These are phyloP conservation scores for Pseudognaphalium luteoalbum DNA, from an alignment of 129 eudicot species.

Conservation along the genomic window DNA sequence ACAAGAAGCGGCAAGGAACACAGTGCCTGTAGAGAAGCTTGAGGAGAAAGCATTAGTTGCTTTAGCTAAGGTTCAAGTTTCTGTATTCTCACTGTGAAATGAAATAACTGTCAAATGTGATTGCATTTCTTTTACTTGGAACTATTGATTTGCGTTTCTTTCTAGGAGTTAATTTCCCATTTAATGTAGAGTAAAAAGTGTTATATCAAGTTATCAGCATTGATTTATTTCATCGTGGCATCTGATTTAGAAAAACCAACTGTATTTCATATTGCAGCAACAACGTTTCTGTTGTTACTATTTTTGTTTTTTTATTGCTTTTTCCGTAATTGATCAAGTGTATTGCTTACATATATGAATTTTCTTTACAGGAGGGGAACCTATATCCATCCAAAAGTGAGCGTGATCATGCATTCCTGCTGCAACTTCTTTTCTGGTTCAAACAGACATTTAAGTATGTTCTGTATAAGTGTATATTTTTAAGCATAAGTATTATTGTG, in stretches of 20 bases:
- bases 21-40: slow-evolving; percentile 81
- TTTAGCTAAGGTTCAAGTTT: slow-evolving; percentile 70
- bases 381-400: slow-evolving; percentile 69
- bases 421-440: slow-evolving; percentile 96
- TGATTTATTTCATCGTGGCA: not conserved
- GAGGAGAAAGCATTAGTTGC: slow-evolving; percentile 88
- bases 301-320: no score
- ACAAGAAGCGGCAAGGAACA: slow-evolving; percentile 80
- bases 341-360: slow-evolving; percentile 13
- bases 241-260: not conserved
- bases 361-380: slow-evolving; percentile 73
- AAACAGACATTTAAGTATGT: slow-evolving; percentile 87
- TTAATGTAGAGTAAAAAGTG: not conserved
- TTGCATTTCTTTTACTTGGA: not conserved
- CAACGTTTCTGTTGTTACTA: no score
- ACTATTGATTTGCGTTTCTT: not conserved
- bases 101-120: not conserved
- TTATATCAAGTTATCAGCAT: not conserved
- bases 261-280: not conserved
- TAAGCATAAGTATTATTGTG: slow-evolving; percentile 1
- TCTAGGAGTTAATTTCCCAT: not conserved
- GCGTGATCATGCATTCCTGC: slow-evolving; percentile 73
- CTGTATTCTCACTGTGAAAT: slow-evolving; percentile 12
- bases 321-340: not conserved
- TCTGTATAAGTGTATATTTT: slow-evolving; percentile 16